Conservation (phyloP, 2,329 filamentous ascomycete species). For the Neospermospora avenae region DNA sequence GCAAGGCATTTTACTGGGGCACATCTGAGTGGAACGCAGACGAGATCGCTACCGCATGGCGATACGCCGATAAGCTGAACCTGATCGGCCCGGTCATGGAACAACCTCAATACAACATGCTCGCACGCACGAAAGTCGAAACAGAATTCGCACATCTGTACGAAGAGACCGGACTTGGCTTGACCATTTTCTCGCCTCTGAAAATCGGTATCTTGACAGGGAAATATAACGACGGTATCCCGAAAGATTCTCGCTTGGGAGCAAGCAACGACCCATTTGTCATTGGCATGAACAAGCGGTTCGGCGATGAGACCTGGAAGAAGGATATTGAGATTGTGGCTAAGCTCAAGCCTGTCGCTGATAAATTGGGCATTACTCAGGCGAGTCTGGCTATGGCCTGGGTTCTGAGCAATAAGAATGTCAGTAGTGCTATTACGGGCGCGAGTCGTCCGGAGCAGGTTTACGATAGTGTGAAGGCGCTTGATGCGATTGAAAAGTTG, state of each 20-base stretch:
- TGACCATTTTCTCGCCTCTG: slow-evolving; percentile 62
- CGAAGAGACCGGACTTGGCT: slow-evolving; percentile 55
- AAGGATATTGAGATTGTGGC: slow-evolving; percentile 57
- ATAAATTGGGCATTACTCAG: slow-evolving; percentile 43
- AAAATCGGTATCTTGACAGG: slow-evolving; percentile 59
- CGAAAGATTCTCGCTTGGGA: slow-evolving; percentile 55
- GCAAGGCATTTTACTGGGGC: slow-evolving; percentile 69
- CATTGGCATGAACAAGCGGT: slow-evolving; percentile 40
- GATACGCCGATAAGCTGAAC: slow-evolving; percentile 56
- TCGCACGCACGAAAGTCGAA: slow-evolving; percentile 60
- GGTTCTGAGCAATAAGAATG: slow-evolving; percentile 59
- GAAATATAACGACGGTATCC: slow-evolving; percentile 64
- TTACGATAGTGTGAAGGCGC: slow-evolving; percentile 55
- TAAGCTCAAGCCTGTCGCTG: slow-evolving; percentile 59
- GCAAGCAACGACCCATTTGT: slow-evolving; percentile 50
- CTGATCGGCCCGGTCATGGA: slow-evolving; percentile 64
- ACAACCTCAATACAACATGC: slow-evolving; percentile 65
- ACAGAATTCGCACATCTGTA: slow-evolving; percentile 59
- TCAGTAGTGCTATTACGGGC: slow-evolving; percentile 59
- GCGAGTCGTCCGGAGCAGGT: slow-evolving; percentile 57
- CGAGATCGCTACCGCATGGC: slow-evolving; percentile 62
- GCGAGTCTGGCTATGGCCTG: slow-evolving; percentile 55
- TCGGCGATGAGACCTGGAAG: slow-evolving; percentile 50
- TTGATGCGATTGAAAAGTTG: slow-evolving; percentile 51
- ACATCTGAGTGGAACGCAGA: slow-evolving; percentile 66